Conservation (phyloP, 2,329 filamentous ascomycete species). For the Colletotrichum sp. region DNA sequence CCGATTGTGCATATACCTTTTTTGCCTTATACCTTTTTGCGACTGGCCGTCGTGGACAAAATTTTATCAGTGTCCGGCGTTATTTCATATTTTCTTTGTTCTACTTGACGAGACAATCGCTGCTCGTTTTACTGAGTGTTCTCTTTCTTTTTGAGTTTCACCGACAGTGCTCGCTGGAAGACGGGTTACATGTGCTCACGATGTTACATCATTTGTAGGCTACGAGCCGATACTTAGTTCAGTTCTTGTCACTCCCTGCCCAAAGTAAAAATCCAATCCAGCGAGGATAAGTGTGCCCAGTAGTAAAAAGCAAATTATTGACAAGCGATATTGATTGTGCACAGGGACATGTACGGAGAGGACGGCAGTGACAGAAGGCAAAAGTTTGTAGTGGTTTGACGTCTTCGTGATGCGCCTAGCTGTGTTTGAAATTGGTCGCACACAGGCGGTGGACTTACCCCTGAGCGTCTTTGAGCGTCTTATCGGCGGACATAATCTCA, state of each 20-base stretch:
- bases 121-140: background rate
- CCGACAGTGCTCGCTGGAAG: background rate
- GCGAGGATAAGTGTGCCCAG: background rate
- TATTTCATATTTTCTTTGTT: background rate
- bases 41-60: slow-evolving; percentile 4
- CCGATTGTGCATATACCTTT: slow-evolving; percentile 14
- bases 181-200: background rate
- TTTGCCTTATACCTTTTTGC: slow-evolving; percentile 21
- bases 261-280: background rate
- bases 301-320: background rate
- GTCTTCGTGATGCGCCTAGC: too few species aligned
- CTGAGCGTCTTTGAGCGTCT: background rate
- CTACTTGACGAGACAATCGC: background rate
- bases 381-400: background rate
- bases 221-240: background rate
- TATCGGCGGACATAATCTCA: background rate
- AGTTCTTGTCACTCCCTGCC: slow-evolving; percentile 9
- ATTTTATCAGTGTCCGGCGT: slow-evolving; percentile 1
- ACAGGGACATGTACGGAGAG: background rate
- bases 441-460: background rate
- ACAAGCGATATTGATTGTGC: background rate
- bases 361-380: background rate
- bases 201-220: slow-evolving; percentile 10
- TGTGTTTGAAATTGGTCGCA: background rate
- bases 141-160: background rate